A percentile compares a stretch with the other conserved stretches of the same genome.
These are phyloP conservation scores for Plasmodium gonderi DNA, from an alignment of 169 alveolate species.

Conservation along the genomic window DNA sequence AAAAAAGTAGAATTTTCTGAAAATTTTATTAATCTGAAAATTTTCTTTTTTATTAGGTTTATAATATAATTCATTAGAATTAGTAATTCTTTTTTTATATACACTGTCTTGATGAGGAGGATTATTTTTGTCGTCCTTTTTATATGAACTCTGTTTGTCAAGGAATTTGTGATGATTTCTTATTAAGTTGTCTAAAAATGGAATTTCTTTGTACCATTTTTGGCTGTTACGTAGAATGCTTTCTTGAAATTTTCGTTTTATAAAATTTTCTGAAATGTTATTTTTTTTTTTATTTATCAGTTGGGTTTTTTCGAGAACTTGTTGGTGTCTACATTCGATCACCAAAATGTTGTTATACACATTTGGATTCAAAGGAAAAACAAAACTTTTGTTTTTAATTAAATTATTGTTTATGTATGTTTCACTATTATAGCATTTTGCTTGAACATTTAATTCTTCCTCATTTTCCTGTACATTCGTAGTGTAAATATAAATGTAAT, in stretches of 20 bases:
- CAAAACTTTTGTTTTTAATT: not conserved
- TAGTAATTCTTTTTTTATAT: not conserved
- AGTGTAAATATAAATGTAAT: slow-evolving; percentile 5
- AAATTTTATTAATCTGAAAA: slow-evolving; percentile 7
- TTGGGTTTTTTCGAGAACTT: not conserved
- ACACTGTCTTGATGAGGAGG: not conserved
- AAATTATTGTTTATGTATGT: slow-evolving; percentile 14
- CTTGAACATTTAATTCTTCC: slow-evolving; percentile 6
- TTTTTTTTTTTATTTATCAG: not conserved
- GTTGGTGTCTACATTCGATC: slow-evolving; percentile 27
- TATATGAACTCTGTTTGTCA: not conserved
- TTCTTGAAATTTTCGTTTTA: not conserved
- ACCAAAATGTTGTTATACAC: slow-evolving; percentile 15
- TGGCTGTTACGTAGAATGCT: not conserved
- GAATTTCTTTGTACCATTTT: not conserved
- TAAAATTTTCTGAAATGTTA: not conserved
- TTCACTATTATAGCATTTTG: slow-evolving; percentile 6
- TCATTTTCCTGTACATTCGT: not conserved
- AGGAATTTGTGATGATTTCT: not conserved
- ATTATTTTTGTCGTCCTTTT: not conserved
- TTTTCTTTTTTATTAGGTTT: not conserved
- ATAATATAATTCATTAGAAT: not conserved
- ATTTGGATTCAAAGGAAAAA: slow-evolving; percentile 11
- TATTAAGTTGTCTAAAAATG: not conserved
- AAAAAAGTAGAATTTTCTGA: slow-evolving; percentile 21